Conservation (phyloP, 306 rosid genomes). For the Leucaena leucocephala region DNA sequence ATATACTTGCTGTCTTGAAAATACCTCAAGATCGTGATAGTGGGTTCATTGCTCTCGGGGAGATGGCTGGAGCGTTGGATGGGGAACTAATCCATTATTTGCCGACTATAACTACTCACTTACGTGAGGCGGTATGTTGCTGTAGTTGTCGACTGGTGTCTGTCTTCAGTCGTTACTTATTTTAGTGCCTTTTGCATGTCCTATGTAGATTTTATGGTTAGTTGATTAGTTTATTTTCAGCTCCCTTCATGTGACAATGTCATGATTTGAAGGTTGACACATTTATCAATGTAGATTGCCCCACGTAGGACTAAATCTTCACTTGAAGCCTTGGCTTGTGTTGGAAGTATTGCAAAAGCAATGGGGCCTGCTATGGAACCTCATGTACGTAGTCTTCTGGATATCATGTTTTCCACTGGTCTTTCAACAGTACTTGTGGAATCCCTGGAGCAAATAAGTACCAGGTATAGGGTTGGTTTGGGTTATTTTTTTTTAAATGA, state of each 20-base stretch:
- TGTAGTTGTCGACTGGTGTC: constrained; percentile 22
- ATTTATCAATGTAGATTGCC: constrained; percentile 76
- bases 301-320: constrained; percentile 97
- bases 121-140: constrained; percentile 91
- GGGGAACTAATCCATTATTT: constrained; percentile 88
- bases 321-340: constrained; percentile 97
- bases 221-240: constrained; percentile 36
- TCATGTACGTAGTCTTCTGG: constrained; percentile 87
- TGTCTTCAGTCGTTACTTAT: constrained; percentile 20
- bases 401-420: constrained; percentile 90
- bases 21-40: constrained; percentile 95
- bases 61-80: constrained; percentile 99
- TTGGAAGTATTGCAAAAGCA: constrained; percentile 96
- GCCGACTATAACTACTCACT: constrained; percentile 81
- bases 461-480: constrained; percentile 51
- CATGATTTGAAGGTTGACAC: constrained; percentile 36
- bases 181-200: constrained; percentile 27
- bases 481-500: background rate
- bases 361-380: constrained; percentile 92
- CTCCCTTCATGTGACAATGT: constrained; percentile 27
- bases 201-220: constrained; percentile 28
- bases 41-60: constrained; percentile 98
- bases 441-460: constrained; percentile 82
- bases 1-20: constrained; percentile 88
- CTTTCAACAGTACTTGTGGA: constrained; percentile 89